Evolutionary conservation across 2,329 filamentous ascomycete genomes (phyloP), one percentile per base, ranked within the genome.

Genomic region (Aspergillus luchuensis): DNA sequence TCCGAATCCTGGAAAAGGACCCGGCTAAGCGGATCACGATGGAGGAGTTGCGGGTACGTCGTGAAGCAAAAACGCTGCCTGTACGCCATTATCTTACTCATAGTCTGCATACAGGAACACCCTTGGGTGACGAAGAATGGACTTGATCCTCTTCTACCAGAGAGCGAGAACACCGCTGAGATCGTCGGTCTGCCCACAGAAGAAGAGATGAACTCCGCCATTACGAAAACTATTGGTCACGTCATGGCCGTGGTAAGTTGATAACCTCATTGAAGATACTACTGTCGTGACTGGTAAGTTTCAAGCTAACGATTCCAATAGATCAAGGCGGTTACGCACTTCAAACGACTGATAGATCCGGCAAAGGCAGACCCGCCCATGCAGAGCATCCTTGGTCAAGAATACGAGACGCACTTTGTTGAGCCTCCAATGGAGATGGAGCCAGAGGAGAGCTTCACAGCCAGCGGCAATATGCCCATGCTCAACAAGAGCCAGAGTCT

Each of bases 291-390:
- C 23, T 38, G 33, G 3, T 45, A n/a, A 43, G 10, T 8, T 21
- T 23, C 21, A 50, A 17, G 8, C 53, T 69, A 51, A 64, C 45
- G 33, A 23, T 17, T 8, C 23, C 19, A 30, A 38, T 64, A 92
- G 89, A 90, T 98, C 82, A 95, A 91, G 85, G 95, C 93, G 4
- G 94, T 96, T 43, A 88, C 89, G 64, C 91, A 90, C 60, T 97
- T 98, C 81, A 97, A 96, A 74, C 80, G 85, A 54, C 82, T 96
- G 8, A 79, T 95, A 30, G 81, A 85, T 64, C 79, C 82, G 59
- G 83, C 82, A 62, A 81, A 84, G 67, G 79, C 67, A 49, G 68
- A 84, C 5, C 67, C 71, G 11, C 78, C 81, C 28, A 80, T 88
- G 68, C 83, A 86, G 61, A 84, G 83, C 47, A 85, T 88, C 33